Evolutionary conservation across 2,329 filamentous ascomycete species (phyloP).

Genomic region (Ploettnerulaceae sp.): DNA sequence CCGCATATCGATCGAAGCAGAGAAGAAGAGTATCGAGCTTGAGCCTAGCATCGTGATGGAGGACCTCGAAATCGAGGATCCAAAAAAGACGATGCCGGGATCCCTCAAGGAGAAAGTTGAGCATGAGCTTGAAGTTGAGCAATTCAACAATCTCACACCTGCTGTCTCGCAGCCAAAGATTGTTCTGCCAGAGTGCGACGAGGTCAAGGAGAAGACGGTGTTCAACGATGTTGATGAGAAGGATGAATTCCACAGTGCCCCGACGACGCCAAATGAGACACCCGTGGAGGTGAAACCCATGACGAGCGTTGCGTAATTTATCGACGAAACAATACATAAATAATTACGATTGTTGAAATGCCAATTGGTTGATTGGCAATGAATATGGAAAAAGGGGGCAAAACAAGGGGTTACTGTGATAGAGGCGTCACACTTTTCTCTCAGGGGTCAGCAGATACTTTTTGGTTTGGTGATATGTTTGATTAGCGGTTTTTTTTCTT

Average conservation of each 20-base stretch:
- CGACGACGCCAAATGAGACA: constrained; percentile 19
- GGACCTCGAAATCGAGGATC: constrained; percentile 7
- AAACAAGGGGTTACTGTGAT: no score
- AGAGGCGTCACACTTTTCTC: no score
- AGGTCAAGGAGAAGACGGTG: background rate
- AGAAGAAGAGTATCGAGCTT: constrained; percentile 6
- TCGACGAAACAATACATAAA: background rate
- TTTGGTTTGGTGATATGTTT: no score
- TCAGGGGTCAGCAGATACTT: no score
- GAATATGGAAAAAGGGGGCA: no score
- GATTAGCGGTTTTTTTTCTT: no score
- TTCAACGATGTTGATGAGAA: constrained; percentile 10
- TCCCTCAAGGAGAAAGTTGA: constrained; percentile 10
- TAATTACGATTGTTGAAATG: no score
- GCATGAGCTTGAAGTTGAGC: constrained; percentile 6
- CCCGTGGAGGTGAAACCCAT: background rate
- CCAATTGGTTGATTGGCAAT: no score
- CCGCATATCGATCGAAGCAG: background rate
- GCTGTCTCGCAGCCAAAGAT: background rate
- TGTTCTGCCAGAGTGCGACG: background rate
- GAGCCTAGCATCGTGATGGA: constrained; percentile 1
- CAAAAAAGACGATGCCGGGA: background rate
- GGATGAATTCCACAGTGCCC: constrained; percentile 22
- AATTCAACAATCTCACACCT: background rate
- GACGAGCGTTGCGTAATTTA: constrained; percentile 4